phyloP scores from a whole-genome alignment of 2,329 filamentous ascomycete species.

The Drechslerella stenobrocha region DNA sequence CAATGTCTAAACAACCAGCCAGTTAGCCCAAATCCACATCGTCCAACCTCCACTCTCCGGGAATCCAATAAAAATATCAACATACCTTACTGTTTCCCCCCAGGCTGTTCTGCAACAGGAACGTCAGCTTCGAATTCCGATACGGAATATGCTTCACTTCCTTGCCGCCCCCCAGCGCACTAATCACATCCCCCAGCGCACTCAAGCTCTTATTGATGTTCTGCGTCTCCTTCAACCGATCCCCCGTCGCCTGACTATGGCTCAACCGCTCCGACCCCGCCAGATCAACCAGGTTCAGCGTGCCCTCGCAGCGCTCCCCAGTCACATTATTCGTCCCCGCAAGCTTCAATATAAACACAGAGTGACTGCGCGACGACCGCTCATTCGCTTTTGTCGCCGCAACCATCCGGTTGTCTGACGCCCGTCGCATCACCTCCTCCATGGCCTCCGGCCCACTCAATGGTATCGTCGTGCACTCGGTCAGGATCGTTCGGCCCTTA shows the following conservation, averaged over 20 bases:
- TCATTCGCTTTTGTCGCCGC: slow-evolving; percentile 98
- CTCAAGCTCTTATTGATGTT: slow-evolving; percentile 96
- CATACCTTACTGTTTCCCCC: slow-evolving; percentile 80
- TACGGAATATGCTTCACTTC: slow-evolving; percentile 83
- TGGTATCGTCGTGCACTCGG: slow-evolving; percentile 74
- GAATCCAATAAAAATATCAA: too few relatives aligned
- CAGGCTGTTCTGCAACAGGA: slow-evolving; percentile 89
- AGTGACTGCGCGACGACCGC: slow-evolving; percentile 89
- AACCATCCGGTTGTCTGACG: slow-evolving; percentile 83
- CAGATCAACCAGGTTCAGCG: slow-evolving; percentile 91
- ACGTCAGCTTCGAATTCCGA: slow-evolving; percentile 92
- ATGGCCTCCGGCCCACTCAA: slow-evolving; percentile 80
- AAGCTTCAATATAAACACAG: slow-evolving; percentile 83
- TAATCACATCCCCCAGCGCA: slow-evolving; percentile 91
- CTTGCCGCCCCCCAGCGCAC: slow-evolving; percentile 81
- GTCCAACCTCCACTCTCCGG: too few relatives aligned
- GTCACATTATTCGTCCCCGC: slow-evolving; percentile 70
- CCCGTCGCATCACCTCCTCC: slow-evolving; percentile 75
- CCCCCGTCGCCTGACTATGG: slow-evolving; percentile 81
- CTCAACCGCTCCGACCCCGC: slow-evolving; percentile 90
- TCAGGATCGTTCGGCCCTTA: slow-evolving; percentile 78
- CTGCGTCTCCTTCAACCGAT: slow-evolving; percentile 88
- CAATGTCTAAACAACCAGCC: slow-evolving; percentile 64
- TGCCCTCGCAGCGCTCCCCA: slow-evolving; percentile 84
- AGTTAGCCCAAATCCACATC: slow-evolving; percentile 16